Evolutionary conservation across 257 asterid genomes (phyloP), one percentile per base, ranked within the genome.

Genomic region (Solanum medicagineum): DNA sequence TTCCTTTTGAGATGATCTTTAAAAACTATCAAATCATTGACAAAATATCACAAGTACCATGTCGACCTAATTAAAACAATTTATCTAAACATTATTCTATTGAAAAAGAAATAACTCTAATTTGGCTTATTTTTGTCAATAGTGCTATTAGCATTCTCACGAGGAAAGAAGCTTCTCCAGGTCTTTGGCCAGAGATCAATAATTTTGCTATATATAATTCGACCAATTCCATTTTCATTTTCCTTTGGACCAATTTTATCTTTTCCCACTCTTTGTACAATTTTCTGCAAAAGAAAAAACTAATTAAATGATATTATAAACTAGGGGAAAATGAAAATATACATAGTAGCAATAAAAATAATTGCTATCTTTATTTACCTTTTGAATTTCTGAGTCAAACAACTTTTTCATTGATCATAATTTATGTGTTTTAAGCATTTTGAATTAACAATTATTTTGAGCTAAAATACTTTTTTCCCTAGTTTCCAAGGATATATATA

Each of bases 71-170:
- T 3, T 70, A 71, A 24, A 44, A 42, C 32, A 19, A 40, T 5
- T 11, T 42, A 20, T 71, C 29, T 19, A 40, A 68, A 68, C 22
- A 68, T 32, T 68, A 68, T 68, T 68, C 1, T 8, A 32, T 44
- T 44, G 51, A 71, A 22, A 47, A 75, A 49, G 13, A 24, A 49
- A 75, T 22, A 49, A 49, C 44, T 51, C 63, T 77, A 77, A 51
- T 77, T 77, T 77, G 83, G 83, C 26, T 77, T 77, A 77, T 77
- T 77, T 5, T 77, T 77, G 63, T 77, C 45, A 24, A 26, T 22
- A 51, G 7, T 75, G 24, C 15, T 75, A 75, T 47, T 13, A 49
- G 10, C 45, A 51, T 51, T 29, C 63, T 53, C 63, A 9, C 22
- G 51, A 51, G 83, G 16, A 51, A 51, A 24, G 26, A 77, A 77